Conservation (phyloP, 116 monocot species). For the Cymodocea nodosa region DNA sequence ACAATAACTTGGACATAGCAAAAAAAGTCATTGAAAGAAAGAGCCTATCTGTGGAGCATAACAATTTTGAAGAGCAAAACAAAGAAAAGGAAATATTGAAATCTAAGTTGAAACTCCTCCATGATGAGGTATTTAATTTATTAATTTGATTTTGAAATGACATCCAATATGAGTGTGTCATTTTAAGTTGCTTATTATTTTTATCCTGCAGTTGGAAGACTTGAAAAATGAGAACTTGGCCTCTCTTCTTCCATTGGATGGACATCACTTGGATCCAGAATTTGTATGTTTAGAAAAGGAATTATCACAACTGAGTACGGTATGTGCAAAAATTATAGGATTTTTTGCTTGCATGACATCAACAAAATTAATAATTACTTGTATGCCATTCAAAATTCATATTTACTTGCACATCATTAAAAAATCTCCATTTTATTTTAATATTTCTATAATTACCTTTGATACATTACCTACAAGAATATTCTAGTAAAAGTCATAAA, state of each 20-base stretch:
- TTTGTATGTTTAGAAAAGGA: constrained; percentile 54
- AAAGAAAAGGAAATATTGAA: constrained; percentile 25
- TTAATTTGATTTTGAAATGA: neutral
- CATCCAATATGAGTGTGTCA: neutral
- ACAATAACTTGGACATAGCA: neutral
- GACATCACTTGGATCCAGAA: constrained; percentile 32
- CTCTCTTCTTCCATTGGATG: constrained; percentile 34
- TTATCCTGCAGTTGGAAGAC: constrained; percentile 56
- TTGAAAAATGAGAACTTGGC: constrained; percentile 64
- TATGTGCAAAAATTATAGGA: constrained; percentile 11
- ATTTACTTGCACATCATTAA: no score
- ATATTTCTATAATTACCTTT: no score
- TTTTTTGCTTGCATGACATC: no score
- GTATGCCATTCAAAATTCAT: no score
- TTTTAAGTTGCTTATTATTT: neutral
- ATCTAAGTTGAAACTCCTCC: constrained; percentile 41
- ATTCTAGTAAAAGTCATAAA: neutral
- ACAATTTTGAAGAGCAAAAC: constrained; percentile 7
- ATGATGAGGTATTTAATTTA: constrained; percentile 42
- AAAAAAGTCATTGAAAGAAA: neutral
- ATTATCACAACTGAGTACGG: constrained; percentile 61
- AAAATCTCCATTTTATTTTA: no score
- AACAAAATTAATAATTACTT: no score
- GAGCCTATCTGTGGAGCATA: neutral
- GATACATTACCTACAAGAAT: no score